These are phyloP conservation scores for Trametes cingulata DNA, from an alignment of 768 basidiomycete species.

Conservation along the genomic window DNA sequence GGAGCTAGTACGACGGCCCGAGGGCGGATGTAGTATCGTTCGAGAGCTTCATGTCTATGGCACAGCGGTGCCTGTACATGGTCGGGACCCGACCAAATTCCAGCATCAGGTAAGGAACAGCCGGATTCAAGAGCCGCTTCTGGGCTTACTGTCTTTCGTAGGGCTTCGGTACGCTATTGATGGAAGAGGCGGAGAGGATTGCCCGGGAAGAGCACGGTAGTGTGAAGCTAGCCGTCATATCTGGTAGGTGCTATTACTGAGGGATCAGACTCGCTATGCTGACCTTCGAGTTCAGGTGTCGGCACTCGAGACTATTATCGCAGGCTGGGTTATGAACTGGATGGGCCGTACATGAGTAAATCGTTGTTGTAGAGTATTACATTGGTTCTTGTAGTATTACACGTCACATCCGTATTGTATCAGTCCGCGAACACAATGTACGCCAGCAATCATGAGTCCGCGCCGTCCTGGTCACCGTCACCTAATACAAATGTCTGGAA, in stretches of 20 bases:
- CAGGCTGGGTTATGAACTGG: conserved; percentile 89
- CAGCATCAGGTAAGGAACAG: conserved; percentile 72
- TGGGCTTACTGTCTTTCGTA: conserved; percentile 34
- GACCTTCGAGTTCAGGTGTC: conserved; percentile 57
- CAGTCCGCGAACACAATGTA: background rate
- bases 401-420: conserved; percentile 16
- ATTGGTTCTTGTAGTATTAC: conserved; percentile 11
- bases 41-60: conserved; percentile 97
- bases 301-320: conserved; percentile 98
- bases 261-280: no score
- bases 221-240: conserved; percentile 95
- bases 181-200: conserved; percentile 99
- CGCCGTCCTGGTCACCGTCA: conserved; percentile 19
- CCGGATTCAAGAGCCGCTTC: background rate
- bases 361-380: conserved; percentile 39
- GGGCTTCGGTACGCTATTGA: conserved; percentile 95
- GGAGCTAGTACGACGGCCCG: conserved; percentile 72
- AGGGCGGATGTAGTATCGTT: conserved; percentile 88
- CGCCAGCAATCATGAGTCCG: background rate
- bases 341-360: conserved; percentile 99
- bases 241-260: conserved; percentile 57
- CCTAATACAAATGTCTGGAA: conserved; percentile 69
- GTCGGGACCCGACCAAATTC: conserved; percentile 96
- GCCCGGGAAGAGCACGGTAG: conserved; percentile 97
- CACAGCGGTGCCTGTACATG: conserved; percentile 96